Base-by-base conservation (phyloP, 1,139 yeast species). In the Candida glucosophila region DNA sequence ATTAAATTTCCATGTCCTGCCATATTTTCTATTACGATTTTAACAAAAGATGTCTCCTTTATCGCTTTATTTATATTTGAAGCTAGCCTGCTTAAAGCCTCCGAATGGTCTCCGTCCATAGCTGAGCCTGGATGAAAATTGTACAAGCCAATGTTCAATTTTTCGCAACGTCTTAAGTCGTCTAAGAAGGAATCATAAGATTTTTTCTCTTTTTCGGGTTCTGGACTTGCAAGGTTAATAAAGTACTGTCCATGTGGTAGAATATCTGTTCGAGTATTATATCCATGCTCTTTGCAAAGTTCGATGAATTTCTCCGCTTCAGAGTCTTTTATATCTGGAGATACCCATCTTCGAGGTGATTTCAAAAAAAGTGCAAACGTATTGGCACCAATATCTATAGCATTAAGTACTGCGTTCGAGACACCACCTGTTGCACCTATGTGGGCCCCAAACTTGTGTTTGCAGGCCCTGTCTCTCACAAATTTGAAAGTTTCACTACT, bases 81-180 rank as follows among this genome's bases (percentile, higher is more conserved):
- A 0, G 97, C 96, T 36, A 90, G 59, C 29, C 74, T 70, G 26
- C 55, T 55, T 25, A 88, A 55, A 1, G 93, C 83, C 15, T 60
- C 69, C 4, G 52, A 44, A 43, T 78, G 85, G 44, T 80, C 82
- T 2, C 80, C 73, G 28, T 77, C 82, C 27, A 90, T 58, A 19
- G 86, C 73, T 1, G 96, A 83, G 0, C 99, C 98, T 0, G 99
- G 98, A 44, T 90, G 98, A 51, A 92, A 75, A 49, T 90, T 90
- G 54, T 90, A 90, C 15, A 79, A 59, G 0, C 95, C 95, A 35
- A 90, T 78, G 18, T 80, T 79, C 28, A 90, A 58, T 40, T 67
- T 70, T 46, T 90, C 98, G 52, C 98, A 90, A 37, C 98, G 58
- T 35, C 67, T 61, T 47, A 90, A 59, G 44, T 90, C 99, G 47